Evolutionary conservation across 192 early-diverging fungal species (phyloP).

Genomic region (Backusella australiensis): DNA sequence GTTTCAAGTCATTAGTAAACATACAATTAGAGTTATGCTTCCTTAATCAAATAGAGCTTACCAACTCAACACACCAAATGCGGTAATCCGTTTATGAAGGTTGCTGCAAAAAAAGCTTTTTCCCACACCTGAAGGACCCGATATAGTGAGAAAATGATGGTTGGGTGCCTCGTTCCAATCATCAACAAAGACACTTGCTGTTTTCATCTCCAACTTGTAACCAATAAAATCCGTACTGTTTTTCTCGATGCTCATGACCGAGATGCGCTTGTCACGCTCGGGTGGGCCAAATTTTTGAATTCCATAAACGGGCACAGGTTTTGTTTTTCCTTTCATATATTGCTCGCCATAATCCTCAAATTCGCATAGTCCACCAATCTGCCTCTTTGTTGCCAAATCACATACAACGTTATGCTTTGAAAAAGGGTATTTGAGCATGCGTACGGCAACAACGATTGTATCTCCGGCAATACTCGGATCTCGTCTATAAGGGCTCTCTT

Average conservation of each 20-base stretch:
- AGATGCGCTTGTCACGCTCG: conserved; percentile 6
- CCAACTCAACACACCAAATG: conserved; percentile 28
- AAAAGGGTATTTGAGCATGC: conserved; percentile 50
- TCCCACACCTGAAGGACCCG: conserved; percentile 43
- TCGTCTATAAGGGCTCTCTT: conserved; percentile 44
- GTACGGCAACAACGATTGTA: conserved; percentile 49
- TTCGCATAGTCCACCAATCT: conserved; percentile 38
- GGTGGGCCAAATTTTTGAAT: conserved; percentile 39
- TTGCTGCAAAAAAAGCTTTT: conserved; percentile 50
- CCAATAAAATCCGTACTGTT: conserved; percentile 40
- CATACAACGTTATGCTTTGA: conserved; percentile 45
- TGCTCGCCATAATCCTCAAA: conserved; percentile 50
- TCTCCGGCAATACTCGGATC: conserved; percentile 54
- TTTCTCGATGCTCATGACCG: background rate
- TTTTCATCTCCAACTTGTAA: conserved; percentile 42
- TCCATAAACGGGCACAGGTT: conserved; percentile 41
- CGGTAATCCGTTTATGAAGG: conserved; percentile 31
- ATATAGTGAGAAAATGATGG: conserved; percentile 37
- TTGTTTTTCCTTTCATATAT: conserved; percentile 47
- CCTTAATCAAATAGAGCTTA: conserved; percentile 5
- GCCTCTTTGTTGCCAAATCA: conserved; percentile 42
- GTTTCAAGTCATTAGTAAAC: background rate
- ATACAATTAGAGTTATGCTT: background rate
- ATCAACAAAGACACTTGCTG: conserved; percentile 28
- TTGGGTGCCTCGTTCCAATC: conserved; percentile 35